Conservation (phyloP, 2,329 filamentous ascomycete genomes). For the Colletotrichum sp. region DNA sequence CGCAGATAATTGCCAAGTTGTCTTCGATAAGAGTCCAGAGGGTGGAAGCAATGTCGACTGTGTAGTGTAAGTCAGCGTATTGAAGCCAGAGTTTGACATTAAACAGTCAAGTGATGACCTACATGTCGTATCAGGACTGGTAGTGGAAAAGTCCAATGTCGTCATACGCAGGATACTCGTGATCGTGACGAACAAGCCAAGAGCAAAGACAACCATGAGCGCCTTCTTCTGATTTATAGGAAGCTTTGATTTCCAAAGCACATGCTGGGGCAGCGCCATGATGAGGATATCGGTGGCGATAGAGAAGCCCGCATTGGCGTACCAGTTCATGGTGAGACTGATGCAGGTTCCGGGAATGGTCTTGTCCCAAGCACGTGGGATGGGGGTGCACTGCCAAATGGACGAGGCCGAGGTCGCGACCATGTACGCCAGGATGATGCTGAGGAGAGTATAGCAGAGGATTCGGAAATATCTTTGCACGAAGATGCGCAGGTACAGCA, state of each 20-base stretch:
- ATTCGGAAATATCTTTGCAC: slow-evolving; percentile 49
- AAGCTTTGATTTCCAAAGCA: slow-evolving; percentile 50
- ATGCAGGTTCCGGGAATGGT: slow-evolving; percentile 35
- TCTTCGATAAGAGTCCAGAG: slow-evolving; percentile 30
- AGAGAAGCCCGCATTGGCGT: slow-evolving; percentile 19
- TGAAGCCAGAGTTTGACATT: neutral
- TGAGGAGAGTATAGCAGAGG: slow-evolving; percentile 44
- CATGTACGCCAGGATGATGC: slow-evolving; percentile 49
- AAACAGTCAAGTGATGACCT: neutral
- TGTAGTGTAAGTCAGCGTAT: slow-evolving; percentile 26
- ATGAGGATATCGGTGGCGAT: slow-evolving; percentile 24
- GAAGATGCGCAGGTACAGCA: slow-evolving; percentile 61
- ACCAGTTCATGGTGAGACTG: slow-evolving; percentile 18
- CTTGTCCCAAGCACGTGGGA: slow-evolving; percentile 44
- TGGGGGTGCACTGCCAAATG: slow-evolving; percentile 55
- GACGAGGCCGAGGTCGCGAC: slow-evolving; percentile 48
- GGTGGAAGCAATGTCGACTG: slow-evolving; percentile 23
- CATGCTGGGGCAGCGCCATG: slow-evolving; percentile 36
- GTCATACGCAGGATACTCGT: slow-evolving; percentile 47
- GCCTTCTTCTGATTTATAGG: slow-evolving; percentile 42
- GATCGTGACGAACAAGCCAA: slow-evolving; percentile 46
- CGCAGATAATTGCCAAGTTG: slow-evolving; percentile 28
- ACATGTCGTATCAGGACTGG: slow-evolving; percentile 41
- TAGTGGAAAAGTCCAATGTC: slow-evolving; percentile 42
- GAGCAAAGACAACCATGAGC: slow-evolving; percentile 45